These are phyloP conservation scores for Fusarium newnesense DNA, from an alignment of 2,329 filamentous ascomycete species.

Conservation along the genomic window DNA sequence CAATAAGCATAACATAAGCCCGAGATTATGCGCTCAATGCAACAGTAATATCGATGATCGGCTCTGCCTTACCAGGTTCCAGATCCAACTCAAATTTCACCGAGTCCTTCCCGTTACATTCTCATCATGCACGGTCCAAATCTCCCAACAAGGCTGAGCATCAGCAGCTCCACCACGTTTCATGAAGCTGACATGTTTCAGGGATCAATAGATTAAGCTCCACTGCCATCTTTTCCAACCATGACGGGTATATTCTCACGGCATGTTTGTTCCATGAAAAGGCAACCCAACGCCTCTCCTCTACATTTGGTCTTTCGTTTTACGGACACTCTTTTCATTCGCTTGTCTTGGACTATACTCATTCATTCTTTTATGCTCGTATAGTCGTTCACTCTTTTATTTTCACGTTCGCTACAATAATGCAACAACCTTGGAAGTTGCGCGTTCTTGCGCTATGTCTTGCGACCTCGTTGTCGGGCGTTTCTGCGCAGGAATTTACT, in stretches of 20 bases:
- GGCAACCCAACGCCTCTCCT: background rate
- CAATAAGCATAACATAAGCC: background rate
- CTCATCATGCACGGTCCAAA: background rate
- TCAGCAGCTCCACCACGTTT: conserved; percentile 2
- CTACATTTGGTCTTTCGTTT: background rate
- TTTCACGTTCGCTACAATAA: background rate
- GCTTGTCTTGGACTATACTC: background rate
- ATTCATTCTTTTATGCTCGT: background rate
- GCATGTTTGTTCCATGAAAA: conserved; percentile 4
- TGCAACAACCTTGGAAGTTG: conserved; percentile 12
- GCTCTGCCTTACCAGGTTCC: background rate
- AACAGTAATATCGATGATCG: background rate
- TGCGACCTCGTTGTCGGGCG: background rate
- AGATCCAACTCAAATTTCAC: background rate
- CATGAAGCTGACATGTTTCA: conserved; percentile 4
- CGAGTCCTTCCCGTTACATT: background rate
- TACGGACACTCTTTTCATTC: background rate
- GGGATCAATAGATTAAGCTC: background rate
- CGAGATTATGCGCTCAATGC: background rate
- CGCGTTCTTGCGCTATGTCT: conserved; percentile 15
- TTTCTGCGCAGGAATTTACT: background rate
- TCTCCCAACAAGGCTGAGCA: background rate
- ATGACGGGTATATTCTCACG: background rate
- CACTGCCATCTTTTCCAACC: background rate
- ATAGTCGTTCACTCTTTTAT: background rate